A percentile compares a stretch with the other conserved stretches of the same genome.
Evolutionary conservation across 495 filamentous ascomycete genomes (phyloP).

Genomic region (Aspergillus taichungensis): DNA sequence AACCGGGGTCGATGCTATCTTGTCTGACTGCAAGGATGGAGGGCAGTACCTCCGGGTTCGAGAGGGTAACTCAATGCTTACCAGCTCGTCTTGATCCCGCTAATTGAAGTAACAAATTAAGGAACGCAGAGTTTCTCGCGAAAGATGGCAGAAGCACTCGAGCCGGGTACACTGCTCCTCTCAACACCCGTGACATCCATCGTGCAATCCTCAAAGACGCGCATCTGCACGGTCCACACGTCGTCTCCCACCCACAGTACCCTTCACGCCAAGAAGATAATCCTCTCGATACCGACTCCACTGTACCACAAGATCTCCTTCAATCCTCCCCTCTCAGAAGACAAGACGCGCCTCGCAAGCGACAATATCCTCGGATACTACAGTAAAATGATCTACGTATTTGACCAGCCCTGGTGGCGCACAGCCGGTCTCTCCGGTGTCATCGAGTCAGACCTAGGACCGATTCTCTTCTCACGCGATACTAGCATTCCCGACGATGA

Average conservation of each 20-base stretch:
- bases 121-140: slow-evolving; percentile 24
- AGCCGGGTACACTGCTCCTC: not conserved
- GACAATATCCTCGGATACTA: slow-evolving; percentile 25
- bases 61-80: slow-evolving; percentile 5
- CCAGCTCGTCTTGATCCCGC: slow-evolving; percentile 1
- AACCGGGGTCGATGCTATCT: slow-evolving; percentile 29
- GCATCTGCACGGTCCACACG: slow-evolving; percentile 8
- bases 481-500: slow-evolving; percentile 19
- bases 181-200: slow-evolving; percentile 7
- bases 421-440: slow-evolving; percentile 20
- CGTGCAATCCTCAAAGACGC: slow-evolving; percentile 10
- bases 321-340: slow-evolving; percentile 15
- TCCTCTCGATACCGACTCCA: slow-evolving; percentile 28
- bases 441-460: slow-evolving; percentile 17
- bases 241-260: not conserved
- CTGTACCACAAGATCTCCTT: slow-evolving; percentile 28
- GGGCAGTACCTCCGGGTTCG: slow-evolving; percentile 32
- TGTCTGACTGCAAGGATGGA: slow-evolving; percentile 35
- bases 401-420: slow-evolving; percentile 34
- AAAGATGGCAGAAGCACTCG: slow-evolving; percentile 12
- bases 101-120: not conserved
- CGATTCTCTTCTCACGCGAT: slow-evolving; percentile 28
- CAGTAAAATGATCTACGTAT: slow-evolving; percentile 30
- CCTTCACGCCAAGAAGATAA: slow-evolving; percentile 21
- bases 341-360: slow-evolving; percentile 9